Evolutionary conservation across 1,139 yeast genomes (phyloP), one percentile per base, ranked within the genome.

Genomic region (Saccharomyces hybrid): DNA sequence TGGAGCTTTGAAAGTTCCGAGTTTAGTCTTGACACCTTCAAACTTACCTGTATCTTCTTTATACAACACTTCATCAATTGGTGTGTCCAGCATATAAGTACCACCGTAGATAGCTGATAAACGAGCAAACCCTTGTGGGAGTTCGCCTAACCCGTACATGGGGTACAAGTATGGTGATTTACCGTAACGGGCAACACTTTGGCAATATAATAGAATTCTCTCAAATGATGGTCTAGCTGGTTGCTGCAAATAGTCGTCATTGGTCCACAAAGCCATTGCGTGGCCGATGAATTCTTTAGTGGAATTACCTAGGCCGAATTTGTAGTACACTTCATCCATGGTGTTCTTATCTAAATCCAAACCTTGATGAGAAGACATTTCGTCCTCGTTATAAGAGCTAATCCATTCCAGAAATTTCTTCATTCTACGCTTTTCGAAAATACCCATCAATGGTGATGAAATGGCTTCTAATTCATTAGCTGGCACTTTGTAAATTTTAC

Each of bases 91-190:
- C 99, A 93, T 95, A 70, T 90, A 93, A 32, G 99, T 93, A 67
- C 99, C 99, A 61, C 99, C 99, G 67, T 93, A 91, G 62, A 93
- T 93, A 47, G 99, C 99, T 47, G 96, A 85, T 61, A 93, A 81
- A 70, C 99, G 82, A 16, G 99, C 97, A 76, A 93, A 93, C 13
- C 98, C 99, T 73, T 93, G 99, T 20, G 99, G 99, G 58, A 93
- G 79, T 72, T 93, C 99, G 51, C 99, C 99, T 57, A 95, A 79
- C 8, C 99, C 99, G 69, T 93, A 93, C 66, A 93, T 77, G 51
- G 99, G 99, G 70, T 93, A 93, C 60, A 93, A 81, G 71, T 93
- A 93, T 8, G 99, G 99, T 9, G 97, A 88, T 72, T 91, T 93
- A 55, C 99, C 99, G 71, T 88, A 93, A 64, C 93, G 84, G 48